Conservation (phyloP, 1,284 basidiomycete species). For the Athelia sp. region DNA sequence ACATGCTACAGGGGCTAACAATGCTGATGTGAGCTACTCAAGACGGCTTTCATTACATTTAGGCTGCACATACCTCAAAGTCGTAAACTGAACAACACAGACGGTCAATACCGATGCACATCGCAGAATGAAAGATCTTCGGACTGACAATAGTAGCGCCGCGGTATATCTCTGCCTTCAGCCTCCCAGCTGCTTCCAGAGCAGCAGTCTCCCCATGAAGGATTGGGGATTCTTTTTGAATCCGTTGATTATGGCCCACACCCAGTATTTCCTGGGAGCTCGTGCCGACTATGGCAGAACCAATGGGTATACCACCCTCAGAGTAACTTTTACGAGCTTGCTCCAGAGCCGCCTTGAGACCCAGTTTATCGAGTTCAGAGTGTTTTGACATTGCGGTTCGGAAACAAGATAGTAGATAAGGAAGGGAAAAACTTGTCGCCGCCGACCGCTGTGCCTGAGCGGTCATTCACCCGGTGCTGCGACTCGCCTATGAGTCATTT, state of each 20-base stretch:
- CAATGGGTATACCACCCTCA: background rate
- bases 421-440: no score
- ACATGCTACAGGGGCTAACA: slow-evolving; percentile 52
- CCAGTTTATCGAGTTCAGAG: background rate
- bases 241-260: background rate
- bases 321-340: slow-evolving; percentile 1
- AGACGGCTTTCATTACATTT: background rate
- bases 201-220: background rate
- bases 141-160: background rate
- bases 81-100: background rate
- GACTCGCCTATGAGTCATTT: no score
- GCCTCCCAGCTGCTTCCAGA: background rate
- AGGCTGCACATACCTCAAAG: background rate
- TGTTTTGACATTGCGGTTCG: background rate
- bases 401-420: background rate
- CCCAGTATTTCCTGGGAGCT: background rate
- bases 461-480: no score
- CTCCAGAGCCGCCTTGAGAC: background rate
- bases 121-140: background rate
- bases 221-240: background rate
- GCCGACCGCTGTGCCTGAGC: no score
- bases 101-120: background rate
- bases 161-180: background rate
- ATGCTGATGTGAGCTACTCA: background rate
- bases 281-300: background rate